Evolutionary conservation across 1,284 basidiomycete species (phyloP).

Genomic region (Sporisorium sorghi): DNA sequence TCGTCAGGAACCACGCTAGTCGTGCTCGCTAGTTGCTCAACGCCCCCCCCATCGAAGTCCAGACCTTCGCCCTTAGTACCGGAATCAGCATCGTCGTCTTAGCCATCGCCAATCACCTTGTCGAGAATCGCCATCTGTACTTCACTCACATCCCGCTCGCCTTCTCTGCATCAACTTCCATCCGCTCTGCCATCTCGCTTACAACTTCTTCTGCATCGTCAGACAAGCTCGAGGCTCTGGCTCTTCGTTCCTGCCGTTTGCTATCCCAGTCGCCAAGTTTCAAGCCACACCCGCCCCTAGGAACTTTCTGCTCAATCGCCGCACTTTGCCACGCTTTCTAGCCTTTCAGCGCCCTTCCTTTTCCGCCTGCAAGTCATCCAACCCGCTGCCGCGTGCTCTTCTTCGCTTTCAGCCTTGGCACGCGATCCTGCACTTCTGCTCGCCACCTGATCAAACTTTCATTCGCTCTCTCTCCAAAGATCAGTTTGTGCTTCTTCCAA

Average conservation of each 20-base stretch:
- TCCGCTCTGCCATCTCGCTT: constrained; percentile 8
- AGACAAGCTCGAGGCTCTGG: too few relatives aligned
- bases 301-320: too few relatives aligned
- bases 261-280: not conserved
- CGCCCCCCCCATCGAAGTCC: constrained; percentile 10
- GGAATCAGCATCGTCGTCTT: not conserved
- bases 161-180: not conserved
- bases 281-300: constrained; percentile 12
- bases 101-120: constrained; percentile 1
- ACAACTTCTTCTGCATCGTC: constrained; percentile 3
- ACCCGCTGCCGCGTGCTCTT: constrained; percentile 5
- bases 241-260: not conserved
- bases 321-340: too few relatives aligned
- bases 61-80: not conserved
- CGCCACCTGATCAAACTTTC: constrained; percentile 7
- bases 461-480: not conserved
- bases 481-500: not conserved
- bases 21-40: not conserved
- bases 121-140: constrained; percentile 2
- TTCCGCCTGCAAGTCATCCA: too few relatives aligned
- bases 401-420: constrained; percentile 19
- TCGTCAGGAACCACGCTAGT: constrained; percentile 40
- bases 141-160: not conserved
- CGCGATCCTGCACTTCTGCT: constrained; percentile 3
- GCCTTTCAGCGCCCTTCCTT: not conserved